Evolutionary conservation across 2,329 filamentous ascomycete genomes (phyloP), one percentile per base, ranked within the genome.

Genomic region (Colletotrichum godetiae): DNA sequence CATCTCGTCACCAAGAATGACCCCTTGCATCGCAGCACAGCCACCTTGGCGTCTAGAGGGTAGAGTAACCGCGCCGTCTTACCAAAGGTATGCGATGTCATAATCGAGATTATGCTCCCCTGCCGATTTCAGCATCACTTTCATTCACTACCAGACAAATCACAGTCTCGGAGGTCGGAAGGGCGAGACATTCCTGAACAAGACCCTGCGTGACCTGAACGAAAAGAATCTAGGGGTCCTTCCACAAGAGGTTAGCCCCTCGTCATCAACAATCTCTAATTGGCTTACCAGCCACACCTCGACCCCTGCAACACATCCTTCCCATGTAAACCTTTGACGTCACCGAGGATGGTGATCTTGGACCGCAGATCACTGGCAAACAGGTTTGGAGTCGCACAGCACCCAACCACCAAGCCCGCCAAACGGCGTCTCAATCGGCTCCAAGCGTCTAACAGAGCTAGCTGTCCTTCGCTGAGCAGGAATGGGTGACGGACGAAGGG

Each of bases 201-300:
- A 70, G 67, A 66, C 71, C 67, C 67, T 73, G 71, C 71, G 65
- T 64, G 15, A 35, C 59, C 42, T 55, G 37, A 59, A 49, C 22
- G 2, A n/a, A 11, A 5, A 31, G 67, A 73, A 73, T 73, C 71
- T 73, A 73, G 67, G 71, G 71, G 71, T 73, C 71, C 71, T 66
- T 27, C 71, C 61, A 31, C 33, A 73, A 71, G 24, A 37, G 56
- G 67, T 42, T 60, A 52, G 46, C 5, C 4, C 6, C 15, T 13
- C 71, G 60, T 60, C 61, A 61, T 59, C 2, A 13, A 46, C 13
- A 5, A 31, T 13, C 46, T 70, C 35, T 37, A 37, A 73, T 73
- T 73, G 71, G 67, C 8, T 29, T 29, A 46, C 22, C 5, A 1
- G 31, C 15, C 24, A 8, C 10, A n/a, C 10, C 10, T n/a, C 22